Conservation (phyloP, 305 asterid genomes). For the Rubia tinctorum region DNA sequence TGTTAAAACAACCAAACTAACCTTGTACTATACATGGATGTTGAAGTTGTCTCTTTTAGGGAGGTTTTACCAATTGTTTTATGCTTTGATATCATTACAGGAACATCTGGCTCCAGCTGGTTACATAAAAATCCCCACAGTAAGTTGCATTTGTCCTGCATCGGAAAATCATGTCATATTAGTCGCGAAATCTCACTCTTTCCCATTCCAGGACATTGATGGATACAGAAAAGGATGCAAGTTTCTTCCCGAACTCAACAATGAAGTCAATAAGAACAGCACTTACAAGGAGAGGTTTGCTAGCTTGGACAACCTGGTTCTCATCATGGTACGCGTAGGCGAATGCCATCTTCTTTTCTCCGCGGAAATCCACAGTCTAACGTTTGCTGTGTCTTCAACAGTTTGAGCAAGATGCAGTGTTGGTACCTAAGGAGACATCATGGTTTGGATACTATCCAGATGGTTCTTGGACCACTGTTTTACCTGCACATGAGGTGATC, state of each 20-base stretch:
- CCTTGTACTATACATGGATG: neutral
- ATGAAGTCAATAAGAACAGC: constrained; percentile 57
- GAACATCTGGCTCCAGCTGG: constrained; percentile 79
- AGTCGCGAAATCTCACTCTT: neutral
- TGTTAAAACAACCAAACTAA: neutral
- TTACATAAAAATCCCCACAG: constrained; percentile 86
- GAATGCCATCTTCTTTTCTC: neutral
- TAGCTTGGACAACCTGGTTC: constrained; percentile 83
- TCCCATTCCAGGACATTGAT: constrained; percentile 48
- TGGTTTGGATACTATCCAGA: constrained; percentile 89
- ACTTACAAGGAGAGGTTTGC: constrained; percentile 67
- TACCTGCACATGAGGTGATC: constrained; percentile 76
- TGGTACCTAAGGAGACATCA: constrained; percentile 85
- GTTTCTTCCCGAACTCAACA: constrained; percentile 78
- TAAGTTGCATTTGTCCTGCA: constrained; percentile 35
- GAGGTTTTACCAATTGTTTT: constrained; percentile 10
- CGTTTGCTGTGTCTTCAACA: constrained; percentile 12
- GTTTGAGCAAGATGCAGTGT: constrained; percentile 63
- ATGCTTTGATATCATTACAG: constrained; percentile 48
- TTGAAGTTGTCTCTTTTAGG: neutral
- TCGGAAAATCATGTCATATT: neutral
- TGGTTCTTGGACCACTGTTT: constrained; percentile 54
- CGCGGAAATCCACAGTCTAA: neutral
- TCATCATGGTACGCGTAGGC: constrained; percentile 60
- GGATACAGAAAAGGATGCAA: constrained; percentile 57